phyloP scores from a whole-genome alignment of 2,329 filamentous ascomycete genomes.

The Blastomyces silverae region DNA sequence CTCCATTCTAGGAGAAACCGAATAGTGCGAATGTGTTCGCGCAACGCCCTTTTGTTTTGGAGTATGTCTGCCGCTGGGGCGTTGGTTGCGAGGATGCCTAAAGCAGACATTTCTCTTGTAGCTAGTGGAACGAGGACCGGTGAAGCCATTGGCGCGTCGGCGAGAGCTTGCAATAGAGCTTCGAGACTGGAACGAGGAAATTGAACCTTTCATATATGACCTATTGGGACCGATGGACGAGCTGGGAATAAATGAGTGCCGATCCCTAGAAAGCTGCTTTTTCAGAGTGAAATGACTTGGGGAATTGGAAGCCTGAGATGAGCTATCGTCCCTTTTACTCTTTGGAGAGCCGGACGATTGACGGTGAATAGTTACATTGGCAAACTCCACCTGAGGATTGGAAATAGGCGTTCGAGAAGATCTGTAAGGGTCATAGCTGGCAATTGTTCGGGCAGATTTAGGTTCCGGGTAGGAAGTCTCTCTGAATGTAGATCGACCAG shows the following conservation, averaged over 20 bases:
- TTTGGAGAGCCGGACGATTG: slow-evolving; percentile 22
- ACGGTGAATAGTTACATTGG: slow-evolving; percentile 63
- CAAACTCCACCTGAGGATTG: slow-evolving; percentile 51
- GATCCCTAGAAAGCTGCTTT: not conserved
- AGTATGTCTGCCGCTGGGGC: slow-evolving; percentile 27
- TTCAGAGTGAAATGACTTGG: not conserved
- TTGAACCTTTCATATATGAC: slow-evolving; percentile 31
- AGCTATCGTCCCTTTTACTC: not conserved
- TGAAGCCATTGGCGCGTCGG: slow-evolving; percentile 32
- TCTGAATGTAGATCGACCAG: slow-evolving; percentile 46
- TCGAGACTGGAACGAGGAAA: slow-evolving; percentile 40
- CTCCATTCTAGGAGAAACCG: slow-evolving; percentile 20
- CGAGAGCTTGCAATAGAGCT: slow-evolving; percentile 46
- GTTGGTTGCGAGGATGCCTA: slow-evolving; percentile 45
- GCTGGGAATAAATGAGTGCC: not conserved
- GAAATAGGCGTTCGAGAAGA: slow-evolving; percentile 54
- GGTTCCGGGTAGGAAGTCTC: slow-evolving; percentile 46
- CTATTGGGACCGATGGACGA: slow-evolving; percentile 26
- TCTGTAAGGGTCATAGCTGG: slow-evolving; percentile 80
- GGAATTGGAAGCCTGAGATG: not conserved
- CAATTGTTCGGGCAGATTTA: slow-evolving; percentile 39
- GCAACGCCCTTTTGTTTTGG: slow-evolving; percentile 26
- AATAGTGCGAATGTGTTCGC: slow-evolving; percentile 24
- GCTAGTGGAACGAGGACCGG: slow-evolving; percentile 43
- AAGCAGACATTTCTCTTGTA: slow-evolving; percentile 60